Conservation (phyloP, 495 filamentous ascomycete genomes). For the Annulohypoxylon stygium region DNA sequence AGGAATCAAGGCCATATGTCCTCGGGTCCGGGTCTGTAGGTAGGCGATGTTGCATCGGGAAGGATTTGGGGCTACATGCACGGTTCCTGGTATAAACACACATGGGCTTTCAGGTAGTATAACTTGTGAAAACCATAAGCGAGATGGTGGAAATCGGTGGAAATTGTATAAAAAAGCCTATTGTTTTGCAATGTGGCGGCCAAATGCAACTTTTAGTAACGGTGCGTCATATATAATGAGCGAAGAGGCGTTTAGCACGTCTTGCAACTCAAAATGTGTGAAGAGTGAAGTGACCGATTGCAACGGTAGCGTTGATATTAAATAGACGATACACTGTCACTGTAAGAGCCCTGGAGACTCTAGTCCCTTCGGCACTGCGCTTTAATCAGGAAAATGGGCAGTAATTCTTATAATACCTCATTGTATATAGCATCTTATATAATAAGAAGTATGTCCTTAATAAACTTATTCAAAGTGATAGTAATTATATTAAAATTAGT, state of each 20-base stretch:
- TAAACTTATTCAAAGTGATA: no score
- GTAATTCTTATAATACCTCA: no score
- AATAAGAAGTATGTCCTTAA: no score
- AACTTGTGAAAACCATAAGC: not conserved
- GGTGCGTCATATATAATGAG: not conserved
- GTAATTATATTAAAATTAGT: no score
- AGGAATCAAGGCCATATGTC: not conserved
- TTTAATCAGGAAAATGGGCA: no score
- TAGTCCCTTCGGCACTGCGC: no score
- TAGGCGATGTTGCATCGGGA: constrained; percentile 30
- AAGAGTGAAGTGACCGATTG: no score
- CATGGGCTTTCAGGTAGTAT: not conserved
- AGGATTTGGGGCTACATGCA: constrained; percentile 30
- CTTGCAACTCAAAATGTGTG: not conserved
- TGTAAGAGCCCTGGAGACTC: no score
- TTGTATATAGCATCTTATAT: no score
- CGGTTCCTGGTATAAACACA: constrained; percentile 1
- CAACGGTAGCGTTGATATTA: no score
- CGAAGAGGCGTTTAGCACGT: not conserved
- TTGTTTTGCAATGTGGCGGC: not conserved
- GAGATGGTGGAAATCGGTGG: not conserved
- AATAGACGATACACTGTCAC: not conserved
- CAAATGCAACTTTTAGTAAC: not conserved
- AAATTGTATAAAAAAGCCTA: not conserved
- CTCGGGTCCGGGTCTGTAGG: constrained; percentile 25